Conservation (phyloP, 1,139 yeast genomes). For the Meyerozyma carpophila region DNA sequence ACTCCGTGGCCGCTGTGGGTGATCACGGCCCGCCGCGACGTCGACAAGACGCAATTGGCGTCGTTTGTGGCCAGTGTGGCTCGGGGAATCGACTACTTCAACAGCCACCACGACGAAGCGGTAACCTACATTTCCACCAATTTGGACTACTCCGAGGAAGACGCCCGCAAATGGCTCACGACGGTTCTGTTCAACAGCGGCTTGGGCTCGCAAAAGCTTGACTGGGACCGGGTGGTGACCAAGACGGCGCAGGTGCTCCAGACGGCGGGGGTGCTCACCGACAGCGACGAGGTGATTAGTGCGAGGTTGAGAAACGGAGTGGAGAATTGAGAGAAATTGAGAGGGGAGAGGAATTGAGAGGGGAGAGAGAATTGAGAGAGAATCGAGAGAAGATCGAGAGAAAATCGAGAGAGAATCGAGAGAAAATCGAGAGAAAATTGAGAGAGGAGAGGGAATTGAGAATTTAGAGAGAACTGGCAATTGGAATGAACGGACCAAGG, state of each 20-base stretch:
- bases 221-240: constrained; percentile 46
- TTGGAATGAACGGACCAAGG: no score
- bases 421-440: no score
- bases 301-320: constrained; percentile 28
- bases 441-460: neutral
- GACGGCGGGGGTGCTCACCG: constrained; percentile 54
- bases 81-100: constrained; percentile 65
- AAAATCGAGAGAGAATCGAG: neutral
- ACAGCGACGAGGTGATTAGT: constrained; percentile 24
- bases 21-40: constrained; percentile 42
- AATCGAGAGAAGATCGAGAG: no score
- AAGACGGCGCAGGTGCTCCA: constrained; percentile 57
- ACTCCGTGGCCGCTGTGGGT: constrained; percentile 99
- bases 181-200: constrained; percentile 61
- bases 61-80: constrained; percentile 50
- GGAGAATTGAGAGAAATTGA: neutral
- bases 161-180: constrained; percentile 74
- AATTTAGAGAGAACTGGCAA: no score
- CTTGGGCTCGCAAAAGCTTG: constrained; percentile 38
- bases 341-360: neutral
- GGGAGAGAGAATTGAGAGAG: neutral
- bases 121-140: constrained; percentile 57
- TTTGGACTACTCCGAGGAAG: constrained; percentile 71
- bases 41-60: constrained; percentile 7
- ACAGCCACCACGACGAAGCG: constrained; percentile 57